Conservation (phyloP, 1,139 yeast species). For the Meyerozyma carpophila region DNA sequence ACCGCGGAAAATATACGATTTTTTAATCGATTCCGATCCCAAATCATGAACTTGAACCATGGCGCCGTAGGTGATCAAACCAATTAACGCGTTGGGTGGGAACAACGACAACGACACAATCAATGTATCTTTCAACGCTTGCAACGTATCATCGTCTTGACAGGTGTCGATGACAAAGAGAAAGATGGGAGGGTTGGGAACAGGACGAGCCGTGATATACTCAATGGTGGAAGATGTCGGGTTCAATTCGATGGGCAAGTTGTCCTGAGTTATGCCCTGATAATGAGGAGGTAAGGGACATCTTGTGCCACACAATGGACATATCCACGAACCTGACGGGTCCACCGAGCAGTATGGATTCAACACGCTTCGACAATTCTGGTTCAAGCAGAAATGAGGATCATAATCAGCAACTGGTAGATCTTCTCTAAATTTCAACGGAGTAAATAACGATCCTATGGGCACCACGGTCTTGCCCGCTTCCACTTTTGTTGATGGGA, state of each 20-base stretch:
- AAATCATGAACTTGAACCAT: conserved; percentile 93
- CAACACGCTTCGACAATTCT: conserved; percentile 77
- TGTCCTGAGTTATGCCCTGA: conserved; percentile 75
- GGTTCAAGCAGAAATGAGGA: conserved; percentile 77
- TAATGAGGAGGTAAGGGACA: conserved; percentile 89
- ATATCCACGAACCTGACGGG: conserved; percentile 80
- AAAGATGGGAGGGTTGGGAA: conserved; percentile 88
- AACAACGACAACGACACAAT: conserved; percentile 74
- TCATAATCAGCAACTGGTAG: conserved; percentile 82
- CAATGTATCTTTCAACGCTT: conserved; percentile 83
- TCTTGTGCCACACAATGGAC: conserved; percentile 81
- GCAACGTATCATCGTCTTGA: conserved; percentile 89
- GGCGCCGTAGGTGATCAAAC: conserved; percentile 89
- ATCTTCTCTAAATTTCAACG: conserved; percentile 75
- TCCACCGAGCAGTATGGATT: conserved; percentile 89
- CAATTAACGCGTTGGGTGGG: conserved; percentile 92
- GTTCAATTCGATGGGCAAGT: conserved; percentile 82
- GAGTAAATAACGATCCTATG: conserved; percentile 90
- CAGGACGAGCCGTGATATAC: conserved; percentile 84
- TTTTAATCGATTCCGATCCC: conserved; percentile 71
- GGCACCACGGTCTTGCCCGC: conserved; percentile 93
- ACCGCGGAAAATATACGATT: conserved; percentile 88
- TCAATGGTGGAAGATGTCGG: conserved; percentile 82
- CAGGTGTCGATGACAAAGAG: conserved; percentile 88
- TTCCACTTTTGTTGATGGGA: conserved; percentile 84